Percentiles rank a stretch among this genome's conserved stretches.
Conservation (phyloP, 2,329 filamentous ascomycete genomes). For the Fusarium beomiforme region DNA sequence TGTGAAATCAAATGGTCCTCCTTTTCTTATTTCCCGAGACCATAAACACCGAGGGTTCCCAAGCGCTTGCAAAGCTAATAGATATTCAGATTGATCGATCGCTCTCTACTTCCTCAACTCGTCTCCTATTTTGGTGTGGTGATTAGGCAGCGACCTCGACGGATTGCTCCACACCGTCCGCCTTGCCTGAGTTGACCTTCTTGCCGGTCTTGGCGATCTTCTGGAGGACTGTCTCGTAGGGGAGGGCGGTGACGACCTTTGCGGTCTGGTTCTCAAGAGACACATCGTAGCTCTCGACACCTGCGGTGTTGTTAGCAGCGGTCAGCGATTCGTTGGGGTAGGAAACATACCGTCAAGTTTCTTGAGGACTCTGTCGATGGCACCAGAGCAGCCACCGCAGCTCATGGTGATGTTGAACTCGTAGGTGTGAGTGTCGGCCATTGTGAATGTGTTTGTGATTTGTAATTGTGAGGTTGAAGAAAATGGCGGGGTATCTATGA, state of each 20-base stretch:
- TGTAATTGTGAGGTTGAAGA: conserved; percentile 8
- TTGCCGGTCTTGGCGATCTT: conserved; percentile 97
- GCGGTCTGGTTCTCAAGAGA: conserved; percentile 88
- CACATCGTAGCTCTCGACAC: conserved; percentile 87
- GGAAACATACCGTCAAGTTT: conserved; percentile 80
- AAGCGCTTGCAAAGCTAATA: conserved; percentile 33
- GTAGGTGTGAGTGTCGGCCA: conserved; percentile 87
- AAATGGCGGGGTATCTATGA: conserved; percentile 33
- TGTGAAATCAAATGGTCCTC: conserved; percentile 29
- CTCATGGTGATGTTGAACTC: conserved; percentile 95
- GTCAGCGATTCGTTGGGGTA: neutral
- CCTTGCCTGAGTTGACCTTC: conserved; percentile 81
- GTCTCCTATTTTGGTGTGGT: neutral
- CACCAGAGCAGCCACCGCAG: conserved; percentile 96
- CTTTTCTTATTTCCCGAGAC: conserved; percentile 22
- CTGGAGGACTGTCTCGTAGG: conserved; percentile 82
- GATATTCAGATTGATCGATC: conserved; percentile 20
- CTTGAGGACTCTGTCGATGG: conserved; percentile 89
- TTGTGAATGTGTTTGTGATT: conserved; percentile 51
- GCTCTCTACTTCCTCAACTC: neutral
- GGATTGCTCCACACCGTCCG: conserved; percentile 69
- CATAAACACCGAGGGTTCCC: conserved; percentile 34
- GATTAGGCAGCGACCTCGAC: conserved; percentile 54
- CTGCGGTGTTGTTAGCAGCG: conserved; percentile 56
- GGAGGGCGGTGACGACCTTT: conserved; percentile 75